Percentiles rank a stretch among this genome's conserved stretches.
phyloP scores from a whole-genome alignment of 768 basidiomycete genomes.

The Albatrellus ellisii region DNA sequence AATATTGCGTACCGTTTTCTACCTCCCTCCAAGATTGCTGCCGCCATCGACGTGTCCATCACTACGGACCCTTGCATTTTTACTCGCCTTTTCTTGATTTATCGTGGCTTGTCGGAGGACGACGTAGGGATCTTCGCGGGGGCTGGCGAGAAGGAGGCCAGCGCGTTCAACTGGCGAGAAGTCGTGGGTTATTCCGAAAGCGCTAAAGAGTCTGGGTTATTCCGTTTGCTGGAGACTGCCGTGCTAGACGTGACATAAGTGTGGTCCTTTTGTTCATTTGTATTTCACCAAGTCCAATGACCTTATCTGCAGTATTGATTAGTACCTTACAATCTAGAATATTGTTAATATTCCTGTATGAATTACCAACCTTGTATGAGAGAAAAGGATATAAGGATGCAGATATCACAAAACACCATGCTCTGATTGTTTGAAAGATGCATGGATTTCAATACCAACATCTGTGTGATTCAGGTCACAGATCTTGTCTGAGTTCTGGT shows the following conservation, averaged over 20 bases:
- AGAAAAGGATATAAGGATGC: too few species aligned
- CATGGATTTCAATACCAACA: too few species aligned
- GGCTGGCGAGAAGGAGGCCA: slow-evolving; percentile 81
- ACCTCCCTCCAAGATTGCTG: slow-evolving; percentile 62
- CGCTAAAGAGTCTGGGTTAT: slow-evolving; percentile 58
- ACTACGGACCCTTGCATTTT: slow-evolving; percentile 70
- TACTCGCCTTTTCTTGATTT: slow-evolving; percentile 78
- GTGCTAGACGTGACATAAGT: slow-evolving; percentile 59
- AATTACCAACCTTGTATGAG: too few species aligned
- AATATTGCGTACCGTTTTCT: slow-evolving; percentile 90
- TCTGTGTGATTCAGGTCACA: too few species aligned
- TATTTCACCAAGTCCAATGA: too few species aligned
- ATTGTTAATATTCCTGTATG: too few species aligned
- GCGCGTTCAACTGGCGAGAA: slow-evolving; percentile 69
- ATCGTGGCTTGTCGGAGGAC: slow-evolving; percentile 70
- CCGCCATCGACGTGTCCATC: slow-evolving; percentile 82
- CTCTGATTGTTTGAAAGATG: too few species aligned
- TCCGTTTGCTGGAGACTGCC: slow-evolving; percentile 71
- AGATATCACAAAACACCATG: too few species aligned
- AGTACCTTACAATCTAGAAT: too few species aligned
- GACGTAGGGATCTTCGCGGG: slow-evolving; percentile 63
- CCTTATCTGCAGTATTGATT: too few species aligned
- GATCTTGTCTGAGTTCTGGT: too few species aligned
- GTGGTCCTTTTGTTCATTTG: too few species aligned
- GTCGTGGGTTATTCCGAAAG: slow-evolving; percentile 72